phyloP scores from a whole-genome alignment of 129 eudicot species.

The Centrapalus pauciflorus region DNA sequence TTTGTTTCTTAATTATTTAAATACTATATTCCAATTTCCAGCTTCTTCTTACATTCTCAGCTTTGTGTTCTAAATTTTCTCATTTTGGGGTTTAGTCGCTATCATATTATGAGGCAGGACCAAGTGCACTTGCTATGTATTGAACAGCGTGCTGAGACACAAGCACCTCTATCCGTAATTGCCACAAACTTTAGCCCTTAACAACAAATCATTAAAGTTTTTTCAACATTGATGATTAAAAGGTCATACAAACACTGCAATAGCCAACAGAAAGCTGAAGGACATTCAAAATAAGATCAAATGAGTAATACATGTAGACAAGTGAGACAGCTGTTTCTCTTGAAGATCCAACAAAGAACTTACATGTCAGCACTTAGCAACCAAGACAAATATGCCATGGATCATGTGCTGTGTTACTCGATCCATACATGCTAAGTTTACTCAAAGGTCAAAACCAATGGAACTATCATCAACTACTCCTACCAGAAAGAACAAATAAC shows the following conservation, averaged over 20 bases:
- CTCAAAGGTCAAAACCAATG: background rate
- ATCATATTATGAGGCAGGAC: too few species aligned
- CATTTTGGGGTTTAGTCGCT: too few species aligned
- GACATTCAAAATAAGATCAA: background rate
- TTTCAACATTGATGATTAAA: background rate
- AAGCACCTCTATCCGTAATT: background rate
- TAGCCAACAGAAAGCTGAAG: background rate
- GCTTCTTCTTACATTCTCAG: too few species aligned
- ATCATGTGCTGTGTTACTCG: too few species aligned
- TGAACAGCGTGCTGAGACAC: background rate
- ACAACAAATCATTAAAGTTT: background rate
- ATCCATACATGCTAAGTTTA: background rate
- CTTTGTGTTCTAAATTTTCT: too few species aligned
- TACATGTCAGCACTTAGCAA: background rate
- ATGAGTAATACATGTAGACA: background rate
- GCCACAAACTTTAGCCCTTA: background rate
- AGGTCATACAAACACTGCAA: background rate
- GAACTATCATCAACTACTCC: background rate
- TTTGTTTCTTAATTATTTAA: too few species aligned
- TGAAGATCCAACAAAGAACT: background rate
- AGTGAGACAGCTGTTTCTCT: too few species aligned
- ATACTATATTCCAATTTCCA: too few species aligned
- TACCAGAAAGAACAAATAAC: background rate
- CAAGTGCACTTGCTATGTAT: too few species aligned
- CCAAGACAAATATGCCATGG: background rate